Base-by-base conservation (phyloP, 2,329 filamentous ascomycete genomes). In the Nemania sp. region DNA sequence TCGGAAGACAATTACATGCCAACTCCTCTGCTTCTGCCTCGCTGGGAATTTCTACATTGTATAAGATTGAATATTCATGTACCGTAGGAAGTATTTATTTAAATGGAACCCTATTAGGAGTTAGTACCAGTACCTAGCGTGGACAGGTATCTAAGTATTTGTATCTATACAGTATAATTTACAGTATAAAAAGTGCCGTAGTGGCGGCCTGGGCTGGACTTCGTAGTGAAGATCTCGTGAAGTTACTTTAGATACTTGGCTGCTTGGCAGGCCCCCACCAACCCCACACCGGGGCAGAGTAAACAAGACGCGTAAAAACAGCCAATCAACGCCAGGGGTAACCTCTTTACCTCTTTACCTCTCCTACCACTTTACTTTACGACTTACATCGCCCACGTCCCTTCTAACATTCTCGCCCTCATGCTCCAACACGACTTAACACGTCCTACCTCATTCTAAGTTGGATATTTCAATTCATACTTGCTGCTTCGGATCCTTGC, bases 271-370 rank as follows among this genome's bases (percentile, higher is more conserved):
- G 47, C 47, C 42, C 25, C 42, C 56, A 25, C 35, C 29, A 56
- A 55, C 63, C 49, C 37, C 50, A 56, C 51, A 35, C 34, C 46
- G 15, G 48, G 17, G 42, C 43, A 54, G 21, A 68, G 70, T 72
- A 72, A 72, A 72, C 70, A 72, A 68, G 60, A 69, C 70, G 68
- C 68, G 69, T 65, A 60, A 56, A 40, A 53, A 6, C 20, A 62
- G 25, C 69, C 70, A 71, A 72, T 70, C 59, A 64, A 54, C 48
- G 9, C 37, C 12, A 7, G 40, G n/a, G 35, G 47, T 34, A 49
- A 57, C 37, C 13, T 49, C 35, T 39, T 39, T n/a, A 32, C 20
- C 11, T 37, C 32, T 29, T 17, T 37, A 39, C 11, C 10, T n/a
- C n/a, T n/a, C n/a, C n/a, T n/a, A n/a, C n/a, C n/a, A n/a, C n/a